These are phyloP conservation scores for Yarrowia phangngaensis DNA, from an alignment of 805 yeast genomes.

Conservation along the genomic window DNA sequence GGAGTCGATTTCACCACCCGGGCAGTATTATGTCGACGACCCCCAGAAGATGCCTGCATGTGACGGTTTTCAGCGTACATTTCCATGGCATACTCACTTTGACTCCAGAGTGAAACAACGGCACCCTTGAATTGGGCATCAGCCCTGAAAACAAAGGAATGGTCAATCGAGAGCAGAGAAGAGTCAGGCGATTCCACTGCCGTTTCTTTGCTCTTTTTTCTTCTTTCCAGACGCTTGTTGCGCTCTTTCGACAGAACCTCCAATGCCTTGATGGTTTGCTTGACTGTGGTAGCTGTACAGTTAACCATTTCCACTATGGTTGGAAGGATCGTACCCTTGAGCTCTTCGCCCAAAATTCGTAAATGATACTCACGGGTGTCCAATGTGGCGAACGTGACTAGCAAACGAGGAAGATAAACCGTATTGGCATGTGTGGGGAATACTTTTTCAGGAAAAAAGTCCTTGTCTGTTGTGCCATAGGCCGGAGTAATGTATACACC, in stretches of 20 bases:
- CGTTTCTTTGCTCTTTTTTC: neutral
- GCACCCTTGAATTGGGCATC: slow-evolving; percentile 34
- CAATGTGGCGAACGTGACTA: slow-evolving; percentile 12
- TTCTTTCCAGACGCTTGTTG: slow-evolving; percentile 4
- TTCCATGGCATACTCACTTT: slow-evolving; percentile 27
- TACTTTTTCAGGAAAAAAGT: slow-evolving; percentile 18
- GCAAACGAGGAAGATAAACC: slow-evolving; percentile 9
- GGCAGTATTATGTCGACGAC: slow-evolving; percentile 2
- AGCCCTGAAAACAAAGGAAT: slow-evolving; percentile 14
- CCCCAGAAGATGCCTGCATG: slow-evolving; percentile 6
- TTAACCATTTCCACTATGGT: slow-evolving; percentile 29
- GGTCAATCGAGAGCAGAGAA: slow-evolving; percentile 8
- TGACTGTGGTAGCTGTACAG: slow-evolving; percentile 14
- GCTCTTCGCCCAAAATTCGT: slow-evolving; percentile 34
- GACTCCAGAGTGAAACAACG: slow-evolving; percentile 34
- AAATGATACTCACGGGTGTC: slow-evolving; percentile 20
- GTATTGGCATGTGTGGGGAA: slow-evolving; percentile 24
- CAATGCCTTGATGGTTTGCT: slow-evolving; percentile 17
- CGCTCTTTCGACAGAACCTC: slow-evolving; percentile 16
- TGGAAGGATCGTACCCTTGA: slow-evolving; percentile 34
- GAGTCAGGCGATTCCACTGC: neutral
- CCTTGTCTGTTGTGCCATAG: neutral
- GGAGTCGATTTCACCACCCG: slow-evolving; percentile 29
- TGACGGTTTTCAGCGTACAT: slow-evolving; percentile 10
- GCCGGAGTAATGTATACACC: slow-evolving; percentile 73